Evolutionary conservation across 2,329 filamentous ascomycete genomes (phyloP), one percentile per base, ranked within the genome.

Genomic region (Penicillium carneum): DNA sequence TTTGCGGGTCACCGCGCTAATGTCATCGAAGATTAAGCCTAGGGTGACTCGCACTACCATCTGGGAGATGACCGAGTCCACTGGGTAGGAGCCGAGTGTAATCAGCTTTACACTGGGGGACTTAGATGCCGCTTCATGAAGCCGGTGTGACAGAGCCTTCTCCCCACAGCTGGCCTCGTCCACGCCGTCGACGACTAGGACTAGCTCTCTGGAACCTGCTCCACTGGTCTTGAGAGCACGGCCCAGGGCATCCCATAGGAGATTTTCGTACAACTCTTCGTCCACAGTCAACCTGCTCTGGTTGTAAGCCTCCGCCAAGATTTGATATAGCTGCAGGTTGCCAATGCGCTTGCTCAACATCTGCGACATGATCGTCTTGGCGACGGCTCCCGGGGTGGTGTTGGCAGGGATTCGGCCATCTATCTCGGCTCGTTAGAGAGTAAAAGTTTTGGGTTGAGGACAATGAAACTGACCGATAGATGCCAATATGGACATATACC

Each of bases 321-420:
- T 72, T 12, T 78, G 69, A 20, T 77, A 72, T 3, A 80, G 69
- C n/a, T 72, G 68, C 16, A 77, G 65, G 54, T 80, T 79, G 2
- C 77, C 78, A 51, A 79, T 78, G 36, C 76, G 72, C 58, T 74
- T 75, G 29, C 73, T 71, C 41, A 80, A 76, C 0, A 80, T 69
- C 55, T 80, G 77, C 45, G 57, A 67, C 16, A 80, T 70, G 20
- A 80, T 74, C 1, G 71, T 60, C 54, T 78, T 79, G 14, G 67
- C 74, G 50, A 78, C 69, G 5, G 75, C 74, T 9, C 69, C 65
- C 2, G 73, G 66, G 0, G 71, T 70, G 1, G 74, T 70, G 47
- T 75, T 71, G 1, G 70, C 72, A 0, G 74, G 71, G 7, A 78
- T 69, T 39, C 75, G 67, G 39, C 67, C 69, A 56, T 77, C 39